Percentiles rank a stretch among this genome's conserved stretches.
These are phyloP conservation scores for sorghum (Sorghum bicolor) DNA, from an alignment of 176 grass and related monocot genomes.

Conservation along the genomic window DNA sequence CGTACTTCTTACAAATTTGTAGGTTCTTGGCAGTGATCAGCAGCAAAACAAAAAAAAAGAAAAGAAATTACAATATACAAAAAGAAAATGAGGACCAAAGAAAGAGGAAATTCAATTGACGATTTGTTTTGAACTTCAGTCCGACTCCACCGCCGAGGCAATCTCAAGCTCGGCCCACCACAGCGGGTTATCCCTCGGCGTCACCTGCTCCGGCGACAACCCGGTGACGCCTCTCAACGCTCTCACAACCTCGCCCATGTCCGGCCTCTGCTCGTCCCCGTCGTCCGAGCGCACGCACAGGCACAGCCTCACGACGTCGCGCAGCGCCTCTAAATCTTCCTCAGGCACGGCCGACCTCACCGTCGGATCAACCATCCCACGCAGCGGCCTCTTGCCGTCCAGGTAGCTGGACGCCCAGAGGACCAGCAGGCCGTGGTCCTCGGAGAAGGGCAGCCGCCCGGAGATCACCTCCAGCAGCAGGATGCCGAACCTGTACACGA, in stretches of 20 bases:
- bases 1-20: too few species aligned
- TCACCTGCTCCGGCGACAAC: constrained; percentile 39
- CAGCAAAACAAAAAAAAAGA: too few species aligned
- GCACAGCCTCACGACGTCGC: constrained; percentile 47
- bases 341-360: constrained; percentile 53
- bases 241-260: constrained; percentile 41
- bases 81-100: too few species aligned
- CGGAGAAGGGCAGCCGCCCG: constrained; percentile 62
- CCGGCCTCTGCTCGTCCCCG: constrained; percentile 31
- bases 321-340: constrained; percentile 29
- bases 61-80: too few species aligned
- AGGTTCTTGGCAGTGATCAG: too few species aligned
- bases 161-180: constrained; percentile 91
- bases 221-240: constrained; percentile 41
- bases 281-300: constrained; percentile 50
- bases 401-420: constrained; percentile 91
- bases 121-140: not conserved
- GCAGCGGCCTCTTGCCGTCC: constrained; percentile 53
- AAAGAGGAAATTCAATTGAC: not conserved
- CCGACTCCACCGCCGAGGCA: constrained; percentile 22
- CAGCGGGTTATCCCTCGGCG: constrained; percentile 54
- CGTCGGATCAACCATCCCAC: constrained; percentile 56
- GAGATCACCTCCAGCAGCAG: constrained; percentile 86
- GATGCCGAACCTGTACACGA: constrained; percentile 72
- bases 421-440: constrained; percentile 66